Evolutionary conservation across 1,284 basidiomycete species (phyloP).

Genomic region (Calocybe gambosa): DNA sequence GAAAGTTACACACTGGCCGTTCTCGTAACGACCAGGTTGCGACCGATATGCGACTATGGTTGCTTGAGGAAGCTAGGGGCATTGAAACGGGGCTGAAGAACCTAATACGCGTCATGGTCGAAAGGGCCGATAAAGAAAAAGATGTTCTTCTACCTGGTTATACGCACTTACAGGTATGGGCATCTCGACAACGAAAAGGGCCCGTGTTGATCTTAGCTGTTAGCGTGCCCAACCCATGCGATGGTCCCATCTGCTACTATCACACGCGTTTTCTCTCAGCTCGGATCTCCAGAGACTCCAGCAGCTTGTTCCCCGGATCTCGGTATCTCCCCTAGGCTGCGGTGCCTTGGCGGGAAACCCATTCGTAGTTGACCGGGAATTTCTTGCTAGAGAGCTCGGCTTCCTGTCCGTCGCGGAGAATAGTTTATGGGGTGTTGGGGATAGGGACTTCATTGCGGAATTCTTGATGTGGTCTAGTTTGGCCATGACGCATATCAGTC

Average conservation of each 20-base stretch:
- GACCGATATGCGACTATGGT: conserved; percentile 96
- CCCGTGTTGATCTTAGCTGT: not conserved
- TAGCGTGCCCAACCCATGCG: conserved; percentile 96
- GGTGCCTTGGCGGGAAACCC: conserved; percentile 97
- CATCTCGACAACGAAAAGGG: not conserved
- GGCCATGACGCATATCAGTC: conserved; percentile 89
- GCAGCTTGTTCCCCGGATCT: conserved; percentile 83
- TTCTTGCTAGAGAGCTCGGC: conserved; percentile 80
- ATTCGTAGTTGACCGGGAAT: conserved; percentile 86
- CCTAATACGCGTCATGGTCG: conserved; percentile 83
- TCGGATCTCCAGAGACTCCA: conserved; percentile 85
- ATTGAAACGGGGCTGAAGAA: conserved; percentile 73
- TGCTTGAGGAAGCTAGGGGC: conserved; percentile 73
- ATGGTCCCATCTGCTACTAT: conserved; percentile 96
- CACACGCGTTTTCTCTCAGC: conserved; percentile 90
- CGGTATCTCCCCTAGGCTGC: conserved; percentile 88
- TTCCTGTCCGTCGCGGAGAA: conserved; percentile 86
- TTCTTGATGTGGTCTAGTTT: conserved; percentile 96
- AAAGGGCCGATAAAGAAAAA: conserved; percentile 88
- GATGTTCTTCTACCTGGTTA: conserved; percentile 92
- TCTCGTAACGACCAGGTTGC: conserved; percentile 98
- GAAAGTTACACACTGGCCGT: conserved; percentile 93
- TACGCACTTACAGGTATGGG: conserved; percentile 86
- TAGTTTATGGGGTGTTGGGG: conserved; percentile 92
- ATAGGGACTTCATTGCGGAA: conserved; percentile 96